A percentile compares a stretch with the other conserved stretches of the same genome.
Conservation (phyloP, 2,329 filamentous ascomycete genomes). For the Penicillium sp. region DNA sequence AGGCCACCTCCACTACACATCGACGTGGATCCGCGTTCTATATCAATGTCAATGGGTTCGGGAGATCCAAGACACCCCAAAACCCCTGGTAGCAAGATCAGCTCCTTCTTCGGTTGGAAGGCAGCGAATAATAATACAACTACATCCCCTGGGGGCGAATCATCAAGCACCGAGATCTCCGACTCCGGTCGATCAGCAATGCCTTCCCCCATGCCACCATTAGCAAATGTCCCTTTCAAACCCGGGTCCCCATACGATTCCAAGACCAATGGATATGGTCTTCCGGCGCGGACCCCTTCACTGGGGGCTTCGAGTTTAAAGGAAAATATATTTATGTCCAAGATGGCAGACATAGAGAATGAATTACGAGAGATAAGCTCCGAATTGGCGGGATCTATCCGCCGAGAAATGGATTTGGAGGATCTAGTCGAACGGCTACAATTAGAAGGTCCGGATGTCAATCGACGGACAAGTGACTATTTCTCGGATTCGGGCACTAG, state of each 20-base stretch:
- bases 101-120: conserved; percentile 68
- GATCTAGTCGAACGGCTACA: conserved; percentile 88
- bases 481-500: conserved; percentile 95
- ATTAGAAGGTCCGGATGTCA: conserved; percentile 63
- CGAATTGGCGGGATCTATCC: conserved; percentile 89
- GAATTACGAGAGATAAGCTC: conserved; percentile 90
- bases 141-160: conserved; percentile 56
- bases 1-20: conserved; percentile 47
- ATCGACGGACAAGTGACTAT: conserved; percentile 89
- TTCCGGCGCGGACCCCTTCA: conserved; percentile 40
- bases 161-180: conserved; percentile 63
- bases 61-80: conserved; percentile 46
- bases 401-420: conserved; percentile 93
- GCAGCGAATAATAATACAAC: conserved; percentile 34
- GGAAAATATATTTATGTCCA: conserved; percentile 49
- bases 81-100: conserved; percentile 58
- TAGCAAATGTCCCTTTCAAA: conserved; percentile 36
- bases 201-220: conserved; percentile 53
- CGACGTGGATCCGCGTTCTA: conserved; percentile 40
- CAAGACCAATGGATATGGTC: conserved; percentile 53
- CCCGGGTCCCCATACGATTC: conserved; percentile 52
- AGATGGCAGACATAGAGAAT: conserved; percentile 87
- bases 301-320: conserved; percentile 47
- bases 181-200: conserved; percentile 59
- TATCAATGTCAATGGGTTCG: conserved; percentile 38